Evolutionary conservation across 2,329 filamentous ascomycete genomes (phyloP).

Genomic region (Cladosporium austrohemisphaericum): DNA sequence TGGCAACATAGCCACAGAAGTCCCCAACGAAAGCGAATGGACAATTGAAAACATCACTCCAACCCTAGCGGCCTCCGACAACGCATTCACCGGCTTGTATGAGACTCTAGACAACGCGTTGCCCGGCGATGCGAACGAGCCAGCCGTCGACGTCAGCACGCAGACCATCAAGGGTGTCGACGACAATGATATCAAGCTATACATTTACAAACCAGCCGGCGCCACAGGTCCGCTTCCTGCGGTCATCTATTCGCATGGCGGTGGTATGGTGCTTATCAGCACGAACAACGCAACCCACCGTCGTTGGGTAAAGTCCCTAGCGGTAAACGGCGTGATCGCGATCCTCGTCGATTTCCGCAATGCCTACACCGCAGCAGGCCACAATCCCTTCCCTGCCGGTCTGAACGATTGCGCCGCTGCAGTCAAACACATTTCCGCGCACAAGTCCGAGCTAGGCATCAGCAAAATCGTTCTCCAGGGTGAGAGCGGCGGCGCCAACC

Average conservation of each 20-base stretch:
- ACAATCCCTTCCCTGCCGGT: slow-evolving; percentile 29
- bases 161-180: slow-evolving; percentile 23
- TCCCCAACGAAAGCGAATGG: not conserved
- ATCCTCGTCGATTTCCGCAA: slow-evolving; percentile 34
- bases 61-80: slow-evolving; percentile 5
- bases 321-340: slow-evolving; percentile 22
- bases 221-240: slow-evolving; percentile 19
- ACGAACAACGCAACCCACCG: slow-evolving; percentile 24
- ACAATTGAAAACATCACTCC: slow-evolving; percentile 7
- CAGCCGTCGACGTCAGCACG: slow-evolving; percentile 17
- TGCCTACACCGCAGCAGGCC: slow-evolving; percentile 24
- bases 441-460: slow-evolving; percentile 24
- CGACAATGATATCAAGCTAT: slow-evolving; percentile 21
- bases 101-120: slow-evolving; percentile 67
- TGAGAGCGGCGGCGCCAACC: slow-evolving; percentile 32
- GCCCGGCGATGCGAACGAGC: slow-evolving; percentile 20
- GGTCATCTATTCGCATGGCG: slow-evolving; percentile 31
- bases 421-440: slow-evolving; percentile 22
- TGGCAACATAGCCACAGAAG: not conserved
- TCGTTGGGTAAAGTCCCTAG: slow-evolving; percentile 28
- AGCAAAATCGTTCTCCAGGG: slow-evolving; percentile 30
- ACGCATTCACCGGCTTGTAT: slow-evolving; percentile 63
- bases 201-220: slow-evolving; percentile 20
- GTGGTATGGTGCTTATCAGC: slow-evolving; percentile 26
- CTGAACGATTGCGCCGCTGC: slow-evolving; percentile 31